Evolutionary conservation across 164 flowering plant genomes (phyloP).

Genomic region (Aristolochia contorta): DNA sequence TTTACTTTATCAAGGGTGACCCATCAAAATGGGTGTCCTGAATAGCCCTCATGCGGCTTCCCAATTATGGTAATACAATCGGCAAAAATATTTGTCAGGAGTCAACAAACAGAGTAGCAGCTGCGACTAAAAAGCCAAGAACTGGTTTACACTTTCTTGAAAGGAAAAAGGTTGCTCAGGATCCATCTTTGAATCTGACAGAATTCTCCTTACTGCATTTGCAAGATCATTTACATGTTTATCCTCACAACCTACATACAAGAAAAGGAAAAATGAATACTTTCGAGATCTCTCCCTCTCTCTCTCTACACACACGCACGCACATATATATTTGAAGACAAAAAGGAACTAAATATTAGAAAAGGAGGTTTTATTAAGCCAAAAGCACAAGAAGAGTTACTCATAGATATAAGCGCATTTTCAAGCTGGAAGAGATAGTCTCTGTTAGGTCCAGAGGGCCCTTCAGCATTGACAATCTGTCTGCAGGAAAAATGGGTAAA

Average conservation of each 20-base stretch:
- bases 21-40: too few relatives aligned
- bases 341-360: too few relatives aligned
- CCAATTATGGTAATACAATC: too few relatives aligned
- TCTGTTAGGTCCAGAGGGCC: constrained; percentile 96
- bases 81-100: too few relatives aligned
- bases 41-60: too few relatives aligned
- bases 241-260: constrained; percentile 56
- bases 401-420: constrained; percentile 50
- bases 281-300: not conserved
- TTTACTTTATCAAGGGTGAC: too few relatives aligned
- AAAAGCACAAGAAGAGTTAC: constrained; percentile 19
- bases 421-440: constrained; percentile 90
- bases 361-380: not conserved
- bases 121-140: too few relatives aligned
- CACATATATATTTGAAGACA: not conserved
- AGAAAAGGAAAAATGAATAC: not conserved
- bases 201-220: constrained; percentile 47
- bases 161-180: constrained; percentile 8
- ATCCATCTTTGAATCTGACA: constrained; percentile 23
- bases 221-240: constrained; percentile 75
- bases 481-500: constrained; percentile 28
- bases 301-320: too few relatives aligned
- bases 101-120: too few relatives aligned
- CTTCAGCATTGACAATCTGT: constrained; percentile 72
- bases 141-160: too few relatives aligned